Evolutionary conservation across 1,139 yeast species (phyloP).

Genomic region (Geotrichum phurueaensis): DNA sequence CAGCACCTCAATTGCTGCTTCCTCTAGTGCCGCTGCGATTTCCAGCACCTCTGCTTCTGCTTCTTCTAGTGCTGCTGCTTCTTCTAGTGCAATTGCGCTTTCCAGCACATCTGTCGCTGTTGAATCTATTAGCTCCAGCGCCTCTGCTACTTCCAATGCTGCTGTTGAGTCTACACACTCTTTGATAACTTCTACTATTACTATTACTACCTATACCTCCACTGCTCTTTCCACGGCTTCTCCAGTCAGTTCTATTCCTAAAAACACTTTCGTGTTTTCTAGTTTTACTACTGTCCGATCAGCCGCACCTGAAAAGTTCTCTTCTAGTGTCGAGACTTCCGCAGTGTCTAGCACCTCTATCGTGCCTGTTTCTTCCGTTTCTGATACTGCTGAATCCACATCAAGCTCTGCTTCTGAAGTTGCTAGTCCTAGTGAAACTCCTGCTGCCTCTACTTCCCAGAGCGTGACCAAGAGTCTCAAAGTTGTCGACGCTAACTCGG

Average conservation of each 20-base stretch:
- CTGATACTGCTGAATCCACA: conserved; percentile 12
- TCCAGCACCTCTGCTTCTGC: background rate
- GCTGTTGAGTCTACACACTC: background rate
- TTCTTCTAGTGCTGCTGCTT: conserved; percentile 3
- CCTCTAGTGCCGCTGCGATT: background rate
- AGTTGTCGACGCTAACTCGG: background rate
- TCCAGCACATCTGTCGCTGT: background rate
- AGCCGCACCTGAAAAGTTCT: conserved; percentile 8
- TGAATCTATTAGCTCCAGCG: background rate
- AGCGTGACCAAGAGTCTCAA: background rate
- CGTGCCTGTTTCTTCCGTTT: background rate
- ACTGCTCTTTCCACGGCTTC: background rate
- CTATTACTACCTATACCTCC: conserved; percentile 18
- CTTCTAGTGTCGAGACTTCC: conserved; percentile 14
- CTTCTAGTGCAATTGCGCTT: background rate
- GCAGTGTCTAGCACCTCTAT: conserved; percentile 15
- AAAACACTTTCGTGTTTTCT: conserved; percentile 20
- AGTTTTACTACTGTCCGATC: conserved; percentile 13
- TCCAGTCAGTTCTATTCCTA: conserved; percentile 20
- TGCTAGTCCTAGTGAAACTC: conserved; percentile 18
- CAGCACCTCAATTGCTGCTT: too few relatives aligned
- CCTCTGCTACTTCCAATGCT: background rate
- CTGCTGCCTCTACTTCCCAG: conserved; percentile 9
- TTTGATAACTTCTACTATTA: conserved; percentile 4
- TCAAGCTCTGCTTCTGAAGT: conserved; percentile 6